phyloP scores from a whole-genome alignment of 1,284 basidiomycete species.

The Tylopilus orsonianus region DNA sequence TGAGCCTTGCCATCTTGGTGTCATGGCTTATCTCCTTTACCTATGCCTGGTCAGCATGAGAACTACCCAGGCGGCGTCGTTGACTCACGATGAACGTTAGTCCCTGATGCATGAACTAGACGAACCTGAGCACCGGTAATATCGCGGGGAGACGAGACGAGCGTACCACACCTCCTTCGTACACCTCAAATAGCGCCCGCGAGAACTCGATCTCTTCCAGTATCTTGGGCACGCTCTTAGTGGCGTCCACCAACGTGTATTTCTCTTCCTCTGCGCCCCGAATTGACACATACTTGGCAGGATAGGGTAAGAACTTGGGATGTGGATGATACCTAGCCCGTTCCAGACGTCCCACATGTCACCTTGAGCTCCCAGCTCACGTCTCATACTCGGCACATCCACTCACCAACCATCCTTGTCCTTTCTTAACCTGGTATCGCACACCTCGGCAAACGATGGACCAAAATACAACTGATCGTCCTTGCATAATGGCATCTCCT shows the following conservation, averaged over 20 bases:
- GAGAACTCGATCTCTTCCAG: conserved; percentile 89
- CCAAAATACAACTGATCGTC: conserved; percentile 80
- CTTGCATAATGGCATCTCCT: conserved; percentile 78
- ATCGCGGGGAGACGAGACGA: background rate
- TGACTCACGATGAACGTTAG: conserved; percentile 63
- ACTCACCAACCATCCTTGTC: conserved; percentile 73
- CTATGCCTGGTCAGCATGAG: conserved; percentile 37
- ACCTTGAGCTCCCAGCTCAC: background rate
- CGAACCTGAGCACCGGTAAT: background rate
- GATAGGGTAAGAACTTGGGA: conserved; percentile 75
- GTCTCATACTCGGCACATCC: background rate
- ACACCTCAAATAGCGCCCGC: conserved; percentile 82
- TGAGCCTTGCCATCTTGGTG: conserved; percentile 67
- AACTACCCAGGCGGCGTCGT: background rate
- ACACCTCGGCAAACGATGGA: conserved; percentile 52
- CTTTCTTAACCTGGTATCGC: conserved; percentile 52
- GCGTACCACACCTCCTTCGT: conserved; percentile 74
- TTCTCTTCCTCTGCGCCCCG: conserved; percentile 78
- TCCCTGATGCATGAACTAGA: conserved; percentile 81
- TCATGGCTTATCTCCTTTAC: conserved; percentile 84
- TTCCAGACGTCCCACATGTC: background rate
- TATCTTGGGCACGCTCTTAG: conserved; percentile 46
- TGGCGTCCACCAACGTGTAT: conserved; percentile 75
- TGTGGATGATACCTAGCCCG: conserved; percentile 73
- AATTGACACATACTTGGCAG: conserved; percentile 73